phyloP scores from a whole-genome alignment of 129 eudicot species.

The Saussurea involucrata region DNA sequence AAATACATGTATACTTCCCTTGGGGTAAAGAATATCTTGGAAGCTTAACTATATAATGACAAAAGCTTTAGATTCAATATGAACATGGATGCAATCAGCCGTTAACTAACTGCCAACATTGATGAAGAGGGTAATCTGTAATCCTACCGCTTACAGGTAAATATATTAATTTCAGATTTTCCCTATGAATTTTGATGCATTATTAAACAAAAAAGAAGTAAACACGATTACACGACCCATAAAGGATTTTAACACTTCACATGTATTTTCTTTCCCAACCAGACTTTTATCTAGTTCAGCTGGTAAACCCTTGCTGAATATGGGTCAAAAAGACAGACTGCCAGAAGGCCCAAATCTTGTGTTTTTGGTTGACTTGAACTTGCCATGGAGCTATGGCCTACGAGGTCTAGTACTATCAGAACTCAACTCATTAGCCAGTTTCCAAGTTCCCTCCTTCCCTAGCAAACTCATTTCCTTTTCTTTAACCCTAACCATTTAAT shows the following conservation, averaged over 20 bases:
- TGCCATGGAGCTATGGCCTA: not conserved
- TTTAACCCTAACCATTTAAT: not conserved
- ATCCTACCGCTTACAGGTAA: not conserved
- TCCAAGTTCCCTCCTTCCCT: not conserved
- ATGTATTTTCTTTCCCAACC: not conserved
- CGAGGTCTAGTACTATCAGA: not conserved
- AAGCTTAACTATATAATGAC: slow-evolving; percentile 1
- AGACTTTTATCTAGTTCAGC: not conserved
- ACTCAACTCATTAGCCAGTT: not conserved
- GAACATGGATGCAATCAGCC: not conserved
- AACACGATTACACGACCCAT: not conserved
- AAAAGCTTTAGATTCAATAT: not conserved
- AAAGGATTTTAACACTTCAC: not conserved
- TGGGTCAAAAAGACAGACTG: not conserved
- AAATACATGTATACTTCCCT: not conserved
- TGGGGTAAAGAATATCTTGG: not conserved
- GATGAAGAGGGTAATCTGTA: not conserved
- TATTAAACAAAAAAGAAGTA: not conserved
- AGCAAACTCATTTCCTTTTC: not conserved
- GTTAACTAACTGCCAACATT: not conserved
- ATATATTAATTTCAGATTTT: not conserved
- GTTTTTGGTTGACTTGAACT: not conserved
- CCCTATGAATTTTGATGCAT: not conserved
- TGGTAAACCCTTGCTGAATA: not conserved
- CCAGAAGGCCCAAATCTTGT: not conserved